Evolutionary conservation across 495 filamentous ascomycete species (phyloP).

Genomic region (Trichoderma asperelloides): DNA sequence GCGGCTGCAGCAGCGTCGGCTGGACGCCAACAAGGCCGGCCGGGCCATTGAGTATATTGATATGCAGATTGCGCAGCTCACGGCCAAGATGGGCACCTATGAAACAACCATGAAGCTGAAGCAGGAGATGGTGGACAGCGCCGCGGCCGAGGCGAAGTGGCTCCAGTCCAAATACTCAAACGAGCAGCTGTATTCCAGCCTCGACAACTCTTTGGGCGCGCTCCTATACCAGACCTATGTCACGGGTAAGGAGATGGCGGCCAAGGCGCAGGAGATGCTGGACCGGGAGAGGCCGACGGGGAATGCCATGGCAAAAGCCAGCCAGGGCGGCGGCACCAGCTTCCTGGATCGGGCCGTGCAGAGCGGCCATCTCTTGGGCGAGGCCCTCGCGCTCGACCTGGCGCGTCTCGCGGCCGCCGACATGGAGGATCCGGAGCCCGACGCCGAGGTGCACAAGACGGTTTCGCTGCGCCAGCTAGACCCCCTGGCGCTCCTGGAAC

Average conservation of each 20-base stretch:
- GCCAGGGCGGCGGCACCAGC: too few relatives aligned
- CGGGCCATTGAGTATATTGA: background rate
- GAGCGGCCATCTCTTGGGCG: constrained; percentile 16
- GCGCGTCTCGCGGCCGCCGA: background rate
- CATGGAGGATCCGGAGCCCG: constrained; percentile 10
- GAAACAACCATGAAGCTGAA: background rate
- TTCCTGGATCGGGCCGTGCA: too few relatives aligned
- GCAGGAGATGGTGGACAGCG: background rate
- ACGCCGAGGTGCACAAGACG: constrained; percentile 28
- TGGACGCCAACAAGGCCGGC: background rate
- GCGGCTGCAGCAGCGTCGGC: background rate
- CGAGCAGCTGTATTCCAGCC: background rate
- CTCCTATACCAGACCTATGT: background rate
- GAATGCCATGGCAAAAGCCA: too few relatives aligned
- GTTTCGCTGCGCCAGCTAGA: constrained; percentile 24
- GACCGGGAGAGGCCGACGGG: too few relatives aligned
- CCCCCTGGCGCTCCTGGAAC: constrained; percentile 20
- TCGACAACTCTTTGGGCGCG: background rate
- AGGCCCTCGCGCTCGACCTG: constrained; percentile 18
- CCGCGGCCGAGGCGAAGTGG: background rate
- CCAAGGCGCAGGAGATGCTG: background rate
- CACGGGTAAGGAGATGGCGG: background rate
- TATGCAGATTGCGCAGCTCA: background rate
- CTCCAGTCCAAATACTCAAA: background rate
- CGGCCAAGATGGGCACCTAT: background rate